Evolutionary conservation across 192 early-diverging fungal species (phyloP), one percentile per base, ranked within the genome.

Genomic region (Oehlia diaphana): DNA sequence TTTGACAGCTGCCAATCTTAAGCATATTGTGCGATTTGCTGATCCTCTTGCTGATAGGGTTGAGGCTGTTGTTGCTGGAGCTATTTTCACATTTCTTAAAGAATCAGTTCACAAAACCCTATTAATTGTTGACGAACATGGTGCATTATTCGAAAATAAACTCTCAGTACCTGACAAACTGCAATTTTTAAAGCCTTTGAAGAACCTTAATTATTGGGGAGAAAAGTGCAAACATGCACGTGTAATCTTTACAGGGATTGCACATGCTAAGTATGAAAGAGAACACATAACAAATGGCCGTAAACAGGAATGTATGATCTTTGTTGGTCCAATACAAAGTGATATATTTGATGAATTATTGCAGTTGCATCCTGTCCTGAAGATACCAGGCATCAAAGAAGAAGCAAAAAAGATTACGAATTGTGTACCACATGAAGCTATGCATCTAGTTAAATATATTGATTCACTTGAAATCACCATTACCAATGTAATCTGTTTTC

Each of bases 51-150:
- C 28, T n/a, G 7, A 23, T 19, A 9, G 67, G 3, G 35, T 19
- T 14, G 21, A 35, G 33, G 33, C 3, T 35, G 3, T 35, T 3
- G 3, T 72, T 9, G 75, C 23, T 4, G 6, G 14, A 58, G 65
- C 42, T 39, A 80, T 83, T 44, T 12, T 62, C 0, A 0, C 21
- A 21, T 67, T 79, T 0, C 70, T 79, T 73, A 81, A 50, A 42
- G 58, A 13, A 9, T n/a, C 28, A 28, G 63, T 81, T 37, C 42
- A 28, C 50, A 79, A 75, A 37, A 19, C 76, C 37, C 74, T 83
- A 37, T 75, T 81, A 64, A 28, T 83, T 78, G 63, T 83, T 63
- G 82, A 83, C 66, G 82, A 81, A n/a, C 82, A 83, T 73, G 70
- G 80, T 50, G 49, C 28, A 35, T 75, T 83, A 65, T 83, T 83